phyloP scores from a whole-genome alignment of 805 yeast species.

The Zygotorulaspora danielsina region DNA sequence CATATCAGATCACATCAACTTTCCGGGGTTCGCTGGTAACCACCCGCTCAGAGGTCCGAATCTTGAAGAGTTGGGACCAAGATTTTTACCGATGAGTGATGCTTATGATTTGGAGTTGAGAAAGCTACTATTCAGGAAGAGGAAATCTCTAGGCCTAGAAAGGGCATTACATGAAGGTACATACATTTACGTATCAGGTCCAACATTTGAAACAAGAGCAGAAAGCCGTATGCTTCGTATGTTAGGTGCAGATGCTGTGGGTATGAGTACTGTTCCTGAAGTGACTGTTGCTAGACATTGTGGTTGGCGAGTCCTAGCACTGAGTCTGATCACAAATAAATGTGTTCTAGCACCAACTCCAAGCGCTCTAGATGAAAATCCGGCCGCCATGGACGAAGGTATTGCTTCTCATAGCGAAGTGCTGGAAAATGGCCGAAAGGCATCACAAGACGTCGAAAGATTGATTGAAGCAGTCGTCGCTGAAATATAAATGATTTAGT shows the following conservation, averaged over 20 bases:
- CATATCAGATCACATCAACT: conserved; percentile 79
- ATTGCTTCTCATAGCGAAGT: conserved; percentile 94
- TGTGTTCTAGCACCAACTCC: conserved; percentile 70
- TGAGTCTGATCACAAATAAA: conserved; percentile 81
- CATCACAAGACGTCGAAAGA: conserved; percentile 73
- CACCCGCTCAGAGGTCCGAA: conserved; percentile 90
- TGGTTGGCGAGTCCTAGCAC: conserved; percentile 76
- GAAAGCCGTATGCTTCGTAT: conserved; percentile 71
- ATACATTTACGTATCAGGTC: conserved; percentile 83
- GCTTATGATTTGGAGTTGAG: conserved; percentile 80
- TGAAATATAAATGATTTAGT: conserved; percentile 24
- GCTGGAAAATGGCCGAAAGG: conserved; percentile 70
- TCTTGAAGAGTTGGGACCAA: conserved; percentile 71
- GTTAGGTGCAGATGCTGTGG: conserved; percentile 90
- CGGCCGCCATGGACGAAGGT: conserved; percentile 56
- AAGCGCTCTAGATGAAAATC: conserved; percentile 54
- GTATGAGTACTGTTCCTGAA: conserved; percentile 98
- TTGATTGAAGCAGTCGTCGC: conserved; percentile 62
- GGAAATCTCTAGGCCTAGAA: conserved; percentile 42
- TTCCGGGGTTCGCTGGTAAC: conserved; percentile 86
- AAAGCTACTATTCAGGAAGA: conserved; percentile 52
- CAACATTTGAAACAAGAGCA: conserved; percentile 89
- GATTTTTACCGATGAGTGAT: conserved; percentile 84
- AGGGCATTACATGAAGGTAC: conserved; percentile 82
- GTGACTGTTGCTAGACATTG: conserved; percentile 88